Base-by-base conservation (phyloP, 2,329 filamentous ascomycete species). In the Malbranchea cinnamomea region DNA sequence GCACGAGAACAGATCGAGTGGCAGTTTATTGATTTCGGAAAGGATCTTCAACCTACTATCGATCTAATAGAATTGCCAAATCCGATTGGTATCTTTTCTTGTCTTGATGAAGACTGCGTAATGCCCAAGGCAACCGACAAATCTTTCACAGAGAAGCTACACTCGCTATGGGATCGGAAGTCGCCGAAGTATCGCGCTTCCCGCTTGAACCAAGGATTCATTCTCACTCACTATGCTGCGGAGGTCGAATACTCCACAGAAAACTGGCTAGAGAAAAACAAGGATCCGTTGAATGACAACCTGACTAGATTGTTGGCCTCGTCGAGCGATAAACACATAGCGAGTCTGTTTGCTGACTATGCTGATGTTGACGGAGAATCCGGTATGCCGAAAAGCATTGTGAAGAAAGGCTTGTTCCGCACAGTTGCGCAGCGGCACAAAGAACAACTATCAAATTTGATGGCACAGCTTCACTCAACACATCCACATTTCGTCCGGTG, bases 61-160 rank as follows among this genome's bases (percentile, higher is more conserved):
- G 89, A 98, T 46, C 66, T 98, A 25, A 98, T 98, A 39, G 89
- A 98, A 55, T 56, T 98, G 19, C 71, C 89, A 0, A 98, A 98
- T 43, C 89, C 89, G 0, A 98, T 98, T 34, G 91, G 89, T 62
- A 92, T 98, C 45, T 98, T 98, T 55, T 95, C 89, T 0, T 98
- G 91, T 48, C 65, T 98, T 10, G 89, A 98, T 43, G 89, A 98
- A 56, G 89, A 98, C 56, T 89, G 78, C 27, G 91, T 98, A 18
- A 98, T 98, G 89, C 89, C 89, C 18, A 98, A 95, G 56, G 89
- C 89, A 3, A 94, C 87, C 1, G 91, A 98, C 54, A 87, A 81
- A 54, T 83, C 80, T 5, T 98, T 98, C 47, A 95, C 87, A 0
- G 91, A 98, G 46, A 98, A 98, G 55, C 65, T 98, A n/a, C 82